A percentile compares a stretch with the other conserved stretches of the same genome.
Conservation (phyloP, 2,329 filamentous ascomycete species). For the Raffaelea deltoideospora region DNA sequence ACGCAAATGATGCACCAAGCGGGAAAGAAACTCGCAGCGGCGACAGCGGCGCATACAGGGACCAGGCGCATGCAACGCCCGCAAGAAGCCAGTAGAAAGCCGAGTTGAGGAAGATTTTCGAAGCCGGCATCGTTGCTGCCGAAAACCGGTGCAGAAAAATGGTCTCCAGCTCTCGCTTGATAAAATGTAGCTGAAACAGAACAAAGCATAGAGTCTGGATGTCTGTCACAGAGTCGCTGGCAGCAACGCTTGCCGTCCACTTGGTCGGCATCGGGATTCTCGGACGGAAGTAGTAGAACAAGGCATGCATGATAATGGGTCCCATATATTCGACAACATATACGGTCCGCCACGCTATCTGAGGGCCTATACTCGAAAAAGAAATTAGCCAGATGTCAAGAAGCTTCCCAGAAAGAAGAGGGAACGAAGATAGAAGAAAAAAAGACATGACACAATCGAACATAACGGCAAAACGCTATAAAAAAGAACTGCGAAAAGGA, state of each 20-base stretch:
- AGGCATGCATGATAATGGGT: constrained; percentile 72
- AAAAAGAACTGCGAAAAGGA: constrained; percentile 11
- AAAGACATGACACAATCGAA: constrained; percentile 1
- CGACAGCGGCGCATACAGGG: constrained; percentile 66
- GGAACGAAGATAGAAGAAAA: neutral
- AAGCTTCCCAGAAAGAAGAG: neutral
- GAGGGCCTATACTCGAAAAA: constrained; percentile 43
- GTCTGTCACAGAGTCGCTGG: constrained; percentile 26
- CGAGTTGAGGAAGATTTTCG: constrained; percentile 90
- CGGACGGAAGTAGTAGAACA: constrained; percentile 58
- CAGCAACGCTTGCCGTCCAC: constrained; percentile 13
- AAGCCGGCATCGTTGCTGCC: constrained; percentile 78
- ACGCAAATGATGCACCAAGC: constrained; percentile 1
- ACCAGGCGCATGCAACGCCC: constrained; percentile 68
- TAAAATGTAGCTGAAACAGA: constrained; percentile 69
- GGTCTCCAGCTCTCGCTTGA: constrained; percentile 92
- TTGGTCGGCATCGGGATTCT: constrained; percentile 38
- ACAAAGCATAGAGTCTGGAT: constrained; percentile 60
- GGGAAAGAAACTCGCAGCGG: constrained; percentile 27
- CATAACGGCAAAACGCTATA: neutral
- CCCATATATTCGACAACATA: constrained; percentile 93
- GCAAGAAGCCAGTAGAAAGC: constrained; percentile 84
- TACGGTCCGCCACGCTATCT: constrained; percentile 85
- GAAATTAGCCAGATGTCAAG: too few relatives aligned
- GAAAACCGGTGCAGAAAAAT: constrained; percentile 92